phyloP scores from a whole-genome alignment of 148 eudicot genomes.

The Bassia scoparia region DNA sequence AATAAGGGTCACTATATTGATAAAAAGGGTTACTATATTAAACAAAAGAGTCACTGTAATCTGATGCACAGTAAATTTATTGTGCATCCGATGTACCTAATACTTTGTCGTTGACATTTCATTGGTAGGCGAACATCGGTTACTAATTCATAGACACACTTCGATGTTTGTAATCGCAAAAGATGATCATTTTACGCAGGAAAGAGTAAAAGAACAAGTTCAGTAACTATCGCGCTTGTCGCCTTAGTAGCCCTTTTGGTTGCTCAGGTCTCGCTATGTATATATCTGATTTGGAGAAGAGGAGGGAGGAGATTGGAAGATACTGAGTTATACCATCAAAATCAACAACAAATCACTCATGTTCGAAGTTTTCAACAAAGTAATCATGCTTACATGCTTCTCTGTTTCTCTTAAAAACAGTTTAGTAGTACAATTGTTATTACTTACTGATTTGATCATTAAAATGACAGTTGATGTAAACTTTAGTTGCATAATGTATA shows the following conservation, averaged over 20 bases:
- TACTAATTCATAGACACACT: no score
- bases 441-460: no score
- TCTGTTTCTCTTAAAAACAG: not conserved
- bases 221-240: not conserved
- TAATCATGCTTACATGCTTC: not conserved
- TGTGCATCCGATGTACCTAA: no score
- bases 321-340: not conserved
- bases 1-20: no score
- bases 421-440: not conserved
- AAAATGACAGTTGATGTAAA: no score
- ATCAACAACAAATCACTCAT: not conserved
- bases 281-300: not conserved
- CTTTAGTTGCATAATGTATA: not conserved
- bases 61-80: no score
- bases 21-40: no score
- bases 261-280: not conserved
- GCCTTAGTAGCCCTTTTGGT: not conserved
- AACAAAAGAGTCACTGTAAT: no score
- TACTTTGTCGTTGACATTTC: no score
- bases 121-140: no score
- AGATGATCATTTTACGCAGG: not conserved
- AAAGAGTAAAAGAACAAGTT: slow-evolving; percentile 1
- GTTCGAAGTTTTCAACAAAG: not conserved
- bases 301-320: not conserved
- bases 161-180: no score